Conservation (phyloP, 345 rosid genomes). For the Clausena lansium region DNA sequence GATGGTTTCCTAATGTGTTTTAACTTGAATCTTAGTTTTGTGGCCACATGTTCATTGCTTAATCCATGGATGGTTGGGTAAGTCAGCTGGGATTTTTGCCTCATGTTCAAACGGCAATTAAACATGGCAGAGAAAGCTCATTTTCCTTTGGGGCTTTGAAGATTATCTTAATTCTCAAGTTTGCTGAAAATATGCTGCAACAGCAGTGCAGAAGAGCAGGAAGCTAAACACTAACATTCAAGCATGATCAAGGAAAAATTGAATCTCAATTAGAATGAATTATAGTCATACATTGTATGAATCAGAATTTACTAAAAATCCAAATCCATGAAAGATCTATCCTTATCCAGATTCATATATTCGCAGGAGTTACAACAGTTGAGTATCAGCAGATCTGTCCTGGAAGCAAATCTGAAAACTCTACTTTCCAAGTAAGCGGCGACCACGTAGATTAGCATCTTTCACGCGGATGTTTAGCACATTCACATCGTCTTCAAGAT, state of each 20-base stretch:
- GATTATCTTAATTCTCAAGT: too few species aligned
- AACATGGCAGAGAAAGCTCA: neutral
- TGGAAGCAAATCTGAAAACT: neutral
- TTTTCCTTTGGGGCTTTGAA: neutral
- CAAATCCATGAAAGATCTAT: neutral
- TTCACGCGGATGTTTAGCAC: slow-evolving; percentile 60
- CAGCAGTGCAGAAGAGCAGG: too few species aligned
- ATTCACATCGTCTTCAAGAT: slow-evolving; percentile 61
- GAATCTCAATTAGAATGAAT: neutral
- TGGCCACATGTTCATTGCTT: too few species aligned
- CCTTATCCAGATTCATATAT: neutral
- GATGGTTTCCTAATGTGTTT: too few species aligned
- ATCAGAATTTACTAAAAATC: neutral
- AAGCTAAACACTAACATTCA: neutral
- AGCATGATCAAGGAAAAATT: neutral
- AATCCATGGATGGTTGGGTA: neutral
- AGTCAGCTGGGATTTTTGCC: neutral
- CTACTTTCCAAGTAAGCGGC: slow-evolving; percentile 76
- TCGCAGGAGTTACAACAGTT: neutral
- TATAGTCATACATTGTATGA: neutral
- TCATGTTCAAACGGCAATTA: neutral
- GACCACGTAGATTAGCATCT: slow-evolving; percentile 61
- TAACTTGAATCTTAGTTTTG: too few species aligned
- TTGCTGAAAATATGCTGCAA: too few species aligned
- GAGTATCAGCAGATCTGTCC: neutral